Conservation (phyloP, 2,329 filamentous ascomycete species). For the Ambrosiella beaveri region DNA sequence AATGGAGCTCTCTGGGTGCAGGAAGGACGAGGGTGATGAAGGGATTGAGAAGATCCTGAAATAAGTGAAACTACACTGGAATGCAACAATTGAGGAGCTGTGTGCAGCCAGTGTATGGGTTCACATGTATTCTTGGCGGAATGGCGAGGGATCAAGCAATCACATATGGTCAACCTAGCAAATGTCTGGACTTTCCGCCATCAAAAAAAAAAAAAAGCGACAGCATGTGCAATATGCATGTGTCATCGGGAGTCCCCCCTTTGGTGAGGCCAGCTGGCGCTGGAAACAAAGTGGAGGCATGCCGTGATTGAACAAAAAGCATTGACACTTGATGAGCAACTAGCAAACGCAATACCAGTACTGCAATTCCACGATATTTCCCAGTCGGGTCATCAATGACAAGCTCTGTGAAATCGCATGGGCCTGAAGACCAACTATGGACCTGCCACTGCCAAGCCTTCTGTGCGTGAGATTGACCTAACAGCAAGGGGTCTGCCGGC, state of each 20-base stretch:
- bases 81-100: not conserved
- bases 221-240: no score
- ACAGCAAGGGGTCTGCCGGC: not conserved
- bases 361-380: not conserved
- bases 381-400: not conserved
- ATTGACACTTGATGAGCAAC: not conserved
- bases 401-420: not conserved
- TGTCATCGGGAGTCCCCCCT: not conserved
- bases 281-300: not conserved
- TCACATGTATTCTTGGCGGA: not conserved
- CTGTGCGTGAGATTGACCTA: constrained; percentile 5
- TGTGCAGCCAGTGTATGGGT: not conserved
- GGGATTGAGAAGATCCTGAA: not conserved
- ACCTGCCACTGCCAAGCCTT: constrained; percentile 10
- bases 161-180: no score
- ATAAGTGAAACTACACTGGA: not conserved
- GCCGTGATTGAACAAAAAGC: not conserved
- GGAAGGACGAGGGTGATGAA: no score
- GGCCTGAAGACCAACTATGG: not conserved
- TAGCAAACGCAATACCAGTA: not conserved
- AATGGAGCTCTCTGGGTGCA: no score
- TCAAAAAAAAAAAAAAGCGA: no score
- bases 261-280: constrained; percentile 8
- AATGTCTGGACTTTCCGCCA: no score
- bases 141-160: no score